These are phyloP conservation scores for Claviceps spartinae DNA, from an alignment of 2,329 filamentous ascomycete genomes.

Conservation along the genomic window DNA sequence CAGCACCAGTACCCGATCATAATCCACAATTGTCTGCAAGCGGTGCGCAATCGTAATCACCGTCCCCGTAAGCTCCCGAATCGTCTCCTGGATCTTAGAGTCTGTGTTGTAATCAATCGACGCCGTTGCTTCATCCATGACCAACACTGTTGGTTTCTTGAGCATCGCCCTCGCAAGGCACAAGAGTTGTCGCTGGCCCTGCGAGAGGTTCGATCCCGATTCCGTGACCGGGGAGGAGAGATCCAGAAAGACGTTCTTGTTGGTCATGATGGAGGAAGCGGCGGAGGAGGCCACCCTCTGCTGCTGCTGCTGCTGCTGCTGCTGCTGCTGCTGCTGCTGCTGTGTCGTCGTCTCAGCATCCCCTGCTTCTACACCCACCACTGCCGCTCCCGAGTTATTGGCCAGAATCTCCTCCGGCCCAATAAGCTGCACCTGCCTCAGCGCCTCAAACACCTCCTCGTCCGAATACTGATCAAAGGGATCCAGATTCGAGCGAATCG, in stretches of 20 bases:
- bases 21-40: constrained; percentile 92
- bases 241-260: constrained; percentile 91
- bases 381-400: constrained; percentile 9
- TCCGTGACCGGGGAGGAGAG: constrained; percentile 73
- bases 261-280: constrained; percentile 39
- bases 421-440: constrained; percentile 82
- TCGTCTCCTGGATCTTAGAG: constrained; percentile 88
- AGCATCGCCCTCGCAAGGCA: constrained; percentile 88
- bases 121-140: constrained; percentile 98
- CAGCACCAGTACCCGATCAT: constrained; percentile 90
- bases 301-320: background rate
- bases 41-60: constrained; percentile 95
- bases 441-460: constrained; percentile 74
- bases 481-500: constrained; percentile 82
- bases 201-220: constrained; percentile 86
- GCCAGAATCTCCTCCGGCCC: constrained; percentile 35
- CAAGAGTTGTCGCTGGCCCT: constrained; percentile 88
- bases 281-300: constrained; percentile 10
- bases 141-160: constrained; percentile 80
- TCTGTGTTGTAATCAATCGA: constrained; percentile 96
- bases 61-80: constrained; percentile 83
- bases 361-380: background rate
- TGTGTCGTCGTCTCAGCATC: too few species aligned
- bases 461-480: constrained; percentile 83
- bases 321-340: too few species aligned